phyloP scores from a whole-genome alignment of 345 rosid genomes.

The Camelina hispida region DNA sequence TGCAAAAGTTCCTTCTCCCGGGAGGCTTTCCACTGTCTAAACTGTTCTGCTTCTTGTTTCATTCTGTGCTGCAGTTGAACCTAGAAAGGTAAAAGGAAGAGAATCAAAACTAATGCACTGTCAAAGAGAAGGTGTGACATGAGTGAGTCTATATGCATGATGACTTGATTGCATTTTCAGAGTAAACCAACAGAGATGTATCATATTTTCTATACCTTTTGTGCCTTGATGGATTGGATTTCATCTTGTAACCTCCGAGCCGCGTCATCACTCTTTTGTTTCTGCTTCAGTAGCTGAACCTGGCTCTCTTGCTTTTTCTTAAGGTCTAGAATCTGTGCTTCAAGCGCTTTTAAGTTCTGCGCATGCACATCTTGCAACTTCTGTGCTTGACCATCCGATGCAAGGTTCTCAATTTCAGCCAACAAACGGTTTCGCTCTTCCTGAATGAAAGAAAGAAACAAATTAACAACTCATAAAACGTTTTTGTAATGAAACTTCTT shows the following conservation, averaged over 20 bases:
- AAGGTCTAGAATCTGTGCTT: constrained; percentile 92
- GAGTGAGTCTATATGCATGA: neutral
- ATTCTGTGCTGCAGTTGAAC: constrained; percentile 97
- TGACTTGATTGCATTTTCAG: neutral
- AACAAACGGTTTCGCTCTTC: constrained; percentile 87
- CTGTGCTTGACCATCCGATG: constrained; percentile 89
- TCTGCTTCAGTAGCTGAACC: constrained; percentile 93
- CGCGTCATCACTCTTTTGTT: constrained; percentile 96
- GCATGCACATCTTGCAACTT: constrained; percentile 80
- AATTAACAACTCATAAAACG: constrained; percentile 10
- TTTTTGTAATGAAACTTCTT: neutral
- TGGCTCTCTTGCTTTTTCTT: constrained; percentile 98
- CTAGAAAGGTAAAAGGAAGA: constrained; percentile 45
- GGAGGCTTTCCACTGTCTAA: constrained; percentile 97
- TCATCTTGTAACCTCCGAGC: constrained; percentile 90
- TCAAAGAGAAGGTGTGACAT: constrained; percentile 21
- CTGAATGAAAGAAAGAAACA: constrained; percentile 51
- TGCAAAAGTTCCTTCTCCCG: constrained; percentile 94
- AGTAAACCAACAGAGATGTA: neutral
- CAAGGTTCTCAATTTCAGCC: constrained; percentile 87
- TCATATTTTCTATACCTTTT: constrained; percentile 60
- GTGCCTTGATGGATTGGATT: constrained; percentile 93
- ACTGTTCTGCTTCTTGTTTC: constrained; percentile 98
- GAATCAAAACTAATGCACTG: constrained; percentile 23
- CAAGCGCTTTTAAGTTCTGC: constrained; percentile 86